Percentiles rank a stretch among this genome's conserved stretches.
Conservation (phyloP, 2,329 filamentous ascomycete genomes). For the Phyllosticta paracitricarpa region DNA sequence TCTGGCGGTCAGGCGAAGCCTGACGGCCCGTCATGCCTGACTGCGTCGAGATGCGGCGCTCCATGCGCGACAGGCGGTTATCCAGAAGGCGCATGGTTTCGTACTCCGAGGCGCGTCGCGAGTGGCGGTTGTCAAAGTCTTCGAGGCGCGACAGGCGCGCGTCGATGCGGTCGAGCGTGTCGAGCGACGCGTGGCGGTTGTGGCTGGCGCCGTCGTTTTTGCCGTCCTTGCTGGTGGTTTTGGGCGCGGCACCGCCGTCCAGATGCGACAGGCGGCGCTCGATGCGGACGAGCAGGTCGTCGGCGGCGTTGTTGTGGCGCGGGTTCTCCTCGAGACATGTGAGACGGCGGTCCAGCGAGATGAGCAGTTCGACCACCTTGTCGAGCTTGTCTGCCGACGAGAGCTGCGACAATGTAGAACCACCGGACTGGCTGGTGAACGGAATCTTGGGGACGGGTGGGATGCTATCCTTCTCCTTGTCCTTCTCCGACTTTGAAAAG, state of each 20-base stretch:
- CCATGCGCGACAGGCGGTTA: slow-evolving; percentile 3
- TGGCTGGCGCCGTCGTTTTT: not conserved
- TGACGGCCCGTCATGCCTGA: not conserved
- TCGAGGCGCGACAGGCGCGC: slow-evolving; percentile 6
- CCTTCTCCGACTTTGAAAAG: slow-evolving; percentile 3
- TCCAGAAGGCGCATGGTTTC: slow-evolving; percentile 4
- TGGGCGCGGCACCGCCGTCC: not conserved
- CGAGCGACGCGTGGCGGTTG: not conserved
- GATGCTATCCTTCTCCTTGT: not conserved
- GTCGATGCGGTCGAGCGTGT: slow-evolving; percentile 9
- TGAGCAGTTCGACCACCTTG: slow-evolving; percentile 10
- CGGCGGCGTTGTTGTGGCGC: not conserved
- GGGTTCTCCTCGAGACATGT: slow-evolving; percentile 5
- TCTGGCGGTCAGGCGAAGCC: not conserved
- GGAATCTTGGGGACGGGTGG: slow-evolving; percentile 6
- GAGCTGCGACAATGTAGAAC: not conserved
- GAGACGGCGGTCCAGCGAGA: slow-evolving; percentile 8
- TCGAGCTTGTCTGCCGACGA: slow-evolving; percentile 7
- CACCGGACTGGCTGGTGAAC: not conserved
- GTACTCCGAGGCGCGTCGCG: not conserved
- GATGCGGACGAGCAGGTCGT: slow-evolving; percentile 8
- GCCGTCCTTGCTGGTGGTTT: not conserved
- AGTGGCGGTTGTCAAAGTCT: slow-evolving; percentile 1
- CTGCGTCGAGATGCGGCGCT: not conserved
- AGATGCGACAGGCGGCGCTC: slow-evolving; percentile 1